Conservation (phyloP, 2,329 filamentous ascomycete genomes). For the Colletotrichum godetiae region DNA sequence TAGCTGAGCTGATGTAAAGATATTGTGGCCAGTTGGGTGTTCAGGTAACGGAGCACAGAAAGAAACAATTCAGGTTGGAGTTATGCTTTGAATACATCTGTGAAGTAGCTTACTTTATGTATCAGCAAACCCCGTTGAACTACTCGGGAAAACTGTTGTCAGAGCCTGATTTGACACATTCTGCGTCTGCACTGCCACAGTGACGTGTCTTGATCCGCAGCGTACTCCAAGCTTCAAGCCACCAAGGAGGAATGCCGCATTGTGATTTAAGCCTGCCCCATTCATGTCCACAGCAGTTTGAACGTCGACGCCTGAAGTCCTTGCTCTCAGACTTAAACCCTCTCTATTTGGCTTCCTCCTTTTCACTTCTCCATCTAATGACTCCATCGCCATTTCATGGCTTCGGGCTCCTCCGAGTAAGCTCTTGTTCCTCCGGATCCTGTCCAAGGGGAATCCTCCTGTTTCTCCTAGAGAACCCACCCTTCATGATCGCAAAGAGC, state of each 20-base stretch:
- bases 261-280: neutral
- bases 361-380: neutral
- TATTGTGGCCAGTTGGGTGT: no score
- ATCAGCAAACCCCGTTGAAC: neutral
- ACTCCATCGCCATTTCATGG: neutral
- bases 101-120: neutral
- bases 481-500: neutral
- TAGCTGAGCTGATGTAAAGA: neutral
- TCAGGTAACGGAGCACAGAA: no score
- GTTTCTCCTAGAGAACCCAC: neutral
- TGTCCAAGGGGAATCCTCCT: constrained; percentile 3
- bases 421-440: constrained; percentile 10
- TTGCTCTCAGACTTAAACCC: neutral
- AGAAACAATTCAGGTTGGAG: no score
- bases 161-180: neutral
- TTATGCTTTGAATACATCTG: neutral
- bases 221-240: neutral
- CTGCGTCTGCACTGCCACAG: neutral
- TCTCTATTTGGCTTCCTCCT: neutral
- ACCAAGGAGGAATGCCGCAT: neutral
- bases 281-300: neutral
- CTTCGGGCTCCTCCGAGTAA: neutral
- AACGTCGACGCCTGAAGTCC: neutral
- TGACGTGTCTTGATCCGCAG: neutral
- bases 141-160: neutral